phyloP scores from a whole-genome alignment of 139 green algal genomes.

The Chlorella ohadii region DNA sequence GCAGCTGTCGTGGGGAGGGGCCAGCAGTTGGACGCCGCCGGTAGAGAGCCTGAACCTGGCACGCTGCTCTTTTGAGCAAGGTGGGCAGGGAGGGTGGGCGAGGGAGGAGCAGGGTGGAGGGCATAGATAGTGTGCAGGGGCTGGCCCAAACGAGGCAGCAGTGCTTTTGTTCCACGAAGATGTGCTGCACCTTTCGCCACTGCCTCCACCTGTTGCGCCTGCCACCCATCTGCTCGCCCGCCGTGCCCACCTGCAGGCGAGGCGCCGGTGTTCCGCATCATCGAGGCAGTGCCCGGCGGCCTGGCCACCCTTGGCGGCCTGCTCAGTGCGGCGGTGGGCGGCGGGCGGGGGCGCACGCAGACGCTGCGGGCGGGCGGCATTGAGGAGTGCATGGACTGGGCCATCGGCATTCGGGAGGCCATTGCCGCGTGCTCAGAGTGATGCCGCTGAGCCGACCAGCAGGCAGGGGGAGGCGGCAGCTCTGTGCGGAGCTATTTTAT shows the following conservation, averaged over 20 bases:
- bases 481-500: too few relatives aligned
- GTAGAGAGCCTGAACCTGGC: constrained; percentile 54
- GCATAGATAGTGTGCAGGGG: too few relatives aligned
- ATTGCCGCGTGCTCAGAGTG: constrained; percentile 6
- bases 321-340: not conserved
- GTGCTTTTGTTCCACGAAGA: too few relatives aligned
- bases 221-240: not conserved
- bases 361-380: constrained; percentile 48
- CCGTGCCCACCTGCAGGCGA: constrained; percentile 39
- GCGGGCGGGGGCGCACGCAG: constrained; percentile 32
- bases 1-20: constrained; percentile 23
- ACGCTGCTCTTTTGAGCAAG: constrained; percentile 58
- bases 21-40: constrained; percentile 8
- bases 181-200: too few relatives aligned
- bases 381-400: constrained; percentile 46
- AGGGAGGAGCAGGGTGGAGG: too few relatives aligned
- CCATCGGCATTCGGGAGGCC: constrained; percentile 21
- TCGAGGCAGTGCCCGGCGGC: constrained; percentile 46
- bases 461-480: too few relatives aligned
- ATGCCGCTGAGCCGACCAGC: not conserved
- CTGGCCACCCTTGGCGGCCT: constrained; percentile 45
- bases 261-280: constrained; percentile 68
- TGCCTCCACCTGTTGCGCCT: not conserved
- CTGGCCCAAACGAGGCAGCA: too few relatives aligned
- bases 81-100: not conserved